phyloP scores from a whole-genome alignment of 139 green algal genomes.

The Pleodorina starrii region DNA sequence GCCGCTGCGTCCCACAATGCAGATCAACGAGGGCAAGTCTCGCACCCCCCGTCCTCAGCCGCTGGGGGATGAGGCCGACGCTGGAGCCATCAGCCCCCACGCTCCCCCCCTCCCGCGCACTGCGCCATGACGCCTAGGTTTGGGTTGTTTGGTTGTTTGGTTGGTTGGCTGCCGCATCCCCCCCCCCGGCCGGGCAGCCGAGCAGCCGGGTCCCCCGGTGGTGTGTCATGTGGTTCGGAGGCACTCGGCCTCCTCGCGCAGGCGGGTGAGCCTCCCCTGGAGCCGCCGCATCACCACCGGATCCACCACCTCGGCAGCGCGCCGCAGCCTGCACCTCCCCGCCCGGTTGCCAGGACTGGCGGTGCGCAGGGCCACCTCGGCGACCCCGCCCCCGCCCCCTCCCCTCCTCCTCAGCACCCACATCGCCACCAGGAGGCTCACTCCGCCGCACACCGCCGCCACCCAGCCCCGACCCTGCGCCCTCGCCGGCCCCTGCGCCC shows the following conservation, averaged over 20 bases:
- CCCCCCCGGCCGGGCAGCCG: no score
- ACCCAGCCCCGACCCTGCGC: not conserved
- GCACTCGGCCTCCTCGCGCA: not conserved
- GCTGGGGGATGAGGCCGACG: no score
- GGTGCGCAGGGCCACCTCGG: not conserved
- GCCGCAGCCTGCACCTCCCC: not conserved
- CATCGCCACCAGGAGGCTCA: not conserved
- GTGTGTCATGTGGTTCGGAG: not conserved
- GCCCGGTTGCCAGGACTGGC: not conserved
- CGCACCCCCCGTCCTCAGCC: no score
- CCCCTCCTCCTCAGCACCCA: constrained; percentile 23
- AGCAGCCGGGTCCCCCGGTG: no score
- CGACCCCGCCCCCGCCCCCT: not conserved
- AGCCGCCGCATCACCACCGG: not conserved
- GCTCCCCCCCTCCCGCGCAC: no score
- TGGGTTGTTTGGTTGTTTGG: no score
- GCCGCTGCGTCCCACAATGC: no score
- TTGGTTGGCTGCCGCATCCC: no score
- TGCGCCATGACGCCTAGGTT: no score
- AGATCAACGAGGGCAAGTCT: no score
- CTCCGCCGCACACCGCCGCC: not conserved
- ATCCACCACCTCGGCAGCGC: not conserved
- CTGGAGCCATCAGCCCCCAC: no score
- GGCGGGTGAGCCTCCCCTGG: not conserved
- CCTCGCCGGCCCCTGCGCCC: not conserved